Conservation (phyloP, 1,284 basidiomycete species). For the Melampsora americana region DNA sequence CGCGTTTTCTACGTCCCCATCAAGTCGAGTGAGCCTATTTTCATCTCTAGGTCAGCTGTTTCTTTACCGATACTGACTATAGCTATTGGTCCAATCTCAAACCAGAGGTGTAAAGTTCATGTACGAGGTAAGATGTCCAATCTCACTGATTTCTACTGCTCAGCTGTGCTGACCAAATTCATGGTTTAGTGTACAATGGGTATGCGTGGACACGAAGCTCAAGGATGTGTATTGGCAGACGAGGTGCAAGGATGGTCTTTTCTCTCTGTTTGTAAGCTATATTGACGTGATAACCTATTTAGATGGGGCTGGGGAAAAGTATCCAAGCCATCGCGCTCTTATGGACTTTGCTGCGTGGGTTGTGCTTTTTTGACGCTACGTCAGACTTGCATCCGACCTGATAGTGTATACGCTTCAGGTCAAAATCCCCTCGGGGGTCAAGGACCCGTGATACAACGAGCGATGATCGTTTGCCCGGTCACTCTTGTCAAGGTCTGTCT, state of each 20-base stretch:
- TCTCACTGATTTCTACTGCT: background rate
- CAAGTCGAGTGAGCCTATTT: slow-evolving; percentile 67
- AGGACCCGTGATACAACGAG: slow-evolving; percentile 61
- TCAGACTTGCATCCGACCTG: background rate
- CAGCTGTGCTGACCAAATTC: background rate
- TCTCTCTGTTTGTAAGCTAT: no score
- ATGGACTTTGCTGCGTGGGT: slow-evolving; percentile 79
- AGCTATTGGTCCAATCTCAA: background rate
- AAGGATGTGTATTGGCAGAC: slow-evolving; percentile 94
- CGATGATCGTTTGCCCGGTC: slow-evolving; percentile 89
- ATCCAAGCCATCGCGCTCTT: slow-evolving; percentile 77
- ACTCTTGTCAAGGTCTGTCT: slow-evolving; percentile 66
- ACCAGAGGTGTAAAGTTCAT: slow-evolving; percentile 64
- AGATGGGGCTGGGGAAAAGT: slow-evolving; percentile 82
- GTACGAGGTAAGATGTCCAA: slow-evolving; percentile 63
- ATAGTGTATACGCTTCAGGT: slow-evolving; percentile 16
- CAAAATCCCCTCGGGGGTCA: slow-evolving; percentile 33
- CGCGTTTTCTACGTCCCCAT: slow-evolving; percentile 75
- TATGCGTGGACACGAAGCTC: slow-evolving; percentile 71
- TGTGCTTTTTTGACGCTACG: slow-evolving; percentile 14
- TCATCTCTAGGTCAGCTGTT: background rate
- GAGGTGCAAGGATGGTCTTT: slow-evolving; percentile 62
- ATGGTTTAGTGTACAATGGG: slow-evolving; percentile 75
- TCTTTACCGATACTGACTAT: background rate
- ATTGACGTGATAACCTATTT: no score